Percentiles rank a stretch among this genome's conserved stretches.
These are phyloP conservation scores for Chamaecrista fasciculata DNA, from an alignment of 306 rosid species.

Conservation along the genomic window DNA sequence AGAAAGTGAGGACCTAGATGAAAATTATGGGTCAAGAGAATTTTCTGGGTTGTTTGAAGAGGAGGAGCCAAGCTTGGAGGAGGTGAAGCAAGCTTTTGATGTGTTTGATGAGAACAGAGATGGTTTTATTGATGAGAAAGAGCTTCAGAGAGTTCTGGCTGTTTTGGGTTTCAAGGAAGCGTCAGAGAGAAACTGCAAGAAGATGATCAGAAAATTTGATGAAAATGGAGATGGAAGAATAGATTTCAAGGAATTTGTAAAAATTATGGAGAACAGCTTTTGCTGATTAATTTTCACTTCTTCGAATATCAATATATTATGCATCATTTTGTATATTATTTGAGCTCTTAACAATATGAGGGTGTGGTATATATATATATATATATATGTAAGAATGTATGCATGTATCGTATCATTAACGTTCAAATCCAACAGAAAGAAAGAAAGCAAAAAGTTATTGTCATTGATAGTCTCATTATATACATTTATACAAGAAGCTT, in stretches of 20 bases:
- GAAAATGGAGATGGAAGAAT: constrained; percentile 65
- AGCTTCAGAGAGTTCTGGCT: constrained; percentile 62
- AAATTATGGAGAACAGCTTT: constrained; percentile 65
- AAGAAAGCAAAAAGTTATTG: no score
- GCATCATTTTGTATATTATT: neutral
- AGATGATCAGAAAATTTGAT: constrained; percentile 65
- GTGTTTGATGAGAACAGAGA: constrained; percentile 80
- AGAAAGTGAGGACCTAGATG: constrained; percentile 46
- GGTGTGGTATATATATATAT: no score
- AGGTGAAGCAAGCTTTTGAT: constrained; percentile 81
- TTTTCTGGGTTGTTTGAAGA: constrained; percentile 68
- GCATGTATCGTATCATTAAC: neutral
- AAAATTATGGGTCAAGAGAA: constrained; percentile 38
- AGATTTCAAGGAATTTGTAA: constrained; percentile 72
- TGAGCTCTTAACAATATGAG: neutral
- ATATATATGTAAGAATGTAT: neutral
- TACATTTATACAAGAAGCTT: no score
- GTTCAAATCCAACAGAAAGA: constrained; percentile 1
- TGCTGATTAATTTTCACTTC: constrained; percentile 33
- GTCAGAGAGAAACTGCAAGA: constrained; percentile 46
- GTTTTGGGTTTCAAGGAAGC: constrained; percentile 60
- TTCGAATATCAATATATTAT: neutral
- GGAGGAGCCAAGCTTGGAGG: constrained; percentile 77
- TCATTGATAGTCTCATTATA: no score
- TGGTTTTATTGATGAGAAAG: constrained; percentile 72